Evolutionary conservation across 2,329 filamentous ascomycete genomes (phyloP).

Genomic region (Aspergillus flavus): DNA sequence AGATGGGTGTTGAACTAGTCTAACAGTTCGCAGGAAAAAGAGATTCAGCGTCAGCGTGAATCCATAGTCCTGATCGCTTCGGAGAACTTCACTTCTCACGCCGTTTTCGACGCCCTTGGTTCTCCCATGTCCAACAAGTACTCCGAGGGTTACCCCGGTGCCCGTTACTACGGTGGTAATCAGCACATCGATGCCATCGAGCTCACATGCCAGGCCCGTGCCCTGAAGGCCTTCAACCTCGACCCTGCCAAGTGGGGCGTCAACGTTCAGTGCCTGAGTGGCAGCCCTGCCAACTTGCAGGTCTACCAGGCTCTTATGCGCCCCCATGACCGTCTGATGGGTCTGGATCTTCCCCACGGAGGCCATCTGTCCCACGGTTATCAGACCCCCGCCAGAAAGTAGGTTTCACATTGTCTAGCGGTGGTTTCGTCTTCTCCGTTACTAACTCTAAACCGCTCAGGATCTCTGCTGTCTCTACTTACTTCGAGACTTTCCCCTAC

Average conservation of each 20-base stretch:
- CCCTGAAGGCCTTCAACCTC: constrained; percentile 86
- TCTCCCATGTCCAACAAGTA: constrained; percentile 99
- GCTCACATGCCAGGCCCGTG: constrained; percentile 90
- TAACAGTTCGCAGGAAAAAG: constrained; percentile 68
- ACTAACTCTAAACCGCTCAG: constrained; percentile 36
- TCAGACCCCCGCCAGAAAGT: constrained; percentile 88
- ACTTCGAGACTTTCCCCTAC: constrained; percentile 98
- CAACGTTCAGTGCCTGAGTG: constrained; percentile 93
- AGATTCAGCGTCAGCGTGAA: constrained; percentile 96
- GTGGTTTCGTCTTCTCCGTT: too few species aligned
- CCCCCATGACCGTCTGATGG: constrained; percentile 94
- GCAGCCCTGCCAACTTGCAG: constrained; percentile 94
- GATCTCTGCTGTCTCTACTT: constrained; percentile 98
- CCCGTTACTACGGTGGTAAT: constrained; percentile 98
- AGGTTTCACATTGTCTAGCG: constrained; percentile 35
- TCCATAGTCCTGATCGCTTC: constrained; percentile 98
- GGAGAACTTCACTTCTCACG: constrained; percentile 98
- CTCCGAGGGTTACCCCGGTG: constrained; percentile 96
- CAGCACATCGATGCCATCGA: constrained; percentile 98
- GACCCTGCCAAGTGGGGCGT: constrained; percentile 93
- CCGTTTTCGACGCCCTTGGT: constrained; percentile 96
- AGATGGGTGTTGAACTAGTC: constrained; percentile 11
- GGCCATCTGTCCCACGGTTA: constrained; percentile 97
- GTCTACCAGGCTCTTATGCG: constrained; percentile 95
- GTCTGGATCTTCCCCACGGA: constrained; percentile 92